Evolutionary conservation across 2,329 filamentous ascomycete species (phyloP), one percentile per base, ranked within the genome.

Genomic region (Tolypocladium endophyticum): DNA sequence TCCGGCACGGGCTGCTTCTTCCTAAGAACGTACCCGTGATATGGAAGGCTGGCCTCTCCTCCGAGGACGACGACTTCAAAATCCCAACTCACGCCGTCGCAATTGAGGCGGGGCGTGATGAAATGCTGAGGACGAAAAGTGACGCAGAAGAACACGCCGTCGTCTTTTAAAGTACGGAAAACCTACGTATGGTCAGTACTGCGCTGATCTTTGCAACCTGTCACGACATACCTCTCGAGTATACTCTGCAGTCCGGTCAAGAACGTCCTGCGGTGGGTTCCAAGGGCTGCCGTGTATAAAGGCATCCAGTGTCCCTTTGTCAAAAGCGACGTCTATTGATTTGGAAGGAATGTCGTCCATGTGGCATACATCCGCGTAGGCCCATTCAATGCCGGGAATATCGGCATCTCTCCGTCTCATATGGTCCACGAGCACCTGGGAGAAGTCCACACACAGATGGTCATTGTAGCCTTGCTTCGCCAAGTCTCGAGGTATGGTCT

Each of bases 361-460:
- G 41, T 79, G 63, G 8, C 82, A 77, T 3, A 85, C 76, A 64
- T 86, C 82, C 61, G 74, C 75, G 41, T 73, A 68, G 33, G 66
- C 62, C 82, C 82, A 86, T 56, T 73, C 68, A n/a, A 83, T 79
- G 5, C 72, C 73, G 5, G 69, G 60, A 5, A 75, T 65, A 5
- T 68, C 60, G 0, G 65, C 65, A 61, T 82, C 76, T 20, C 76
- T 72, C 1, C 69, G 64, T 3, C 68, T 70, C 82, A 86, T 86
- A n/a, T 75, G 66, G 7, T 79, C 70, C 2, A 86, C 77, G 0
- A 82, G 79, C 0, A 79, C 74, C 1, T 73, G 60, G 0, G 82
- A 85, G 67, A 86, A 86, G 68, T 86, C 83, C 55, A 81, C 71
- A 63, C 81, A 84, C 5, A 80, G 69, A 64, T 86, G 82, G 39